Base-by-base conservation (phyloP, 192 early-diverging fungal genomes). In the Chytriomyces sp. region DNA sequence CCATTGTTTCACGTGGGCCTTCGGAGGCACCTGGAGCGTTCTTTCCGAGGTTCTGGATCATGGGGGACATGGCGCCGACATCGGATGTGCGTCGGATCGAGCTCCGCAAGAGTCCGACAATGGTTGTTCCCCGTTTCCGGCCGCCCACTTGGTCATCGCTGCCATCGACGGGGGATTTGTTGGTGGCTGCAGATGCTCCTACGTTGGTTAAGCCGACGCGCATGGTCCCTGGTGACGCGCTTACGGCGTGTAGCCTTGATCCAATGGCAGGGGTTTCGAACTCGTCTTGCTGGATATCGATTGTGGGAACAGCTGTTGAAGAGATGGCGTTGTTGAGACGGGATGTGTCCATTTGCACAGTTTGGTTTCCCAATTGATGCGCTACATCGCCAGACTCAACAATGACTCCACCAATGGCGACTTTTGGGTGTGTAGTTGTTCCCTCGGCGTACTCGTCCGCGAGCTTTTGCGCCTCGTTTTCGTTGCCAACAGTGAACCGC, bases 91-190 rank as follows among this genome's bases (percentile, higher is more conserved):
- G 79, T n/a, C 87, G 85, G 11, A 88, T 67, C 2, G 72, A 57
- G 43, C 69, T 80, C n/a, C 84, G 76, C 45, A 89, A 69, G 28
- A 89, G 81, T 18, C 88, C 88, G 20, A 84, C 85, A 77, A 89
- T 89, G 2, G 88, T 88, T 60, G 81, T 87, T 64, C 84, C 82
- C n/a, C 86, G 83, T 70, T 89, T 88, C 24, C 88, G 74, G n/a
- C 74, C 71, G 47, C 69, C 64, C 5, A 80, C 46, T 23, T 74
- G 65, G 35, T 46, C 82, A 46, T 28, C 63, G 45, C 50, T 35
- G 10, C 49, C 62, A 44, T 61, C 67, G 24, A 49, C 20, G 45
- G 26, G 26, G 26, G 44, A n/a, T 24, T 62, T 59, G 69, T 8
- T 9, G 10, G 61, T 13, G n/a, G 45, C 45, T 11, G 46, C 47